Evolutionary conservation across 2,329 filamentous ascomycete species (phyloP).

Genomic region (Arachnomyces sp.): DNA sequence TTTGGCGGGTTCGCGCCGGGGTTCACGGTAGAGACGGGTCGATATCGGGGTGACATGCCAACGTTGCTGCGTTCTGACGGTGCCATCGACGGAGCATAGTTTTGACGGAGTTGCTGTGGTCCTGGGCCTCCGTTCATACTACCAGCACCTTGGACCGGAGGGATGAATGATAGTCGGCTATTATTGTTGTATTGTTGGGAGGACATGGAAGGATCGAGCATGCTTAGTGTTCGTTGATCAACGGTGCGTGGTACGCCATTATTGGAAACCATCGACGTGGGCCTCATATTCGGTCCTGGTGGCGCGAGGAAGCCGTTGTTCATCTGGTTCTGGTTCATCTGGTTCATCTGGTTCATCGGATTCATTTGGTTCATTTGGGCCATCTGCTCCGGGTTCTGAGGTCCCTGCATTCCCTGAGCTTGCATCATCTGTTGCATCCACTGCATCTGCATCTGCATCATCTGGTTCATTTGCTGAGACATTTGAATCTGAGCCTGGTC

Average conservation of each 20-base stretch:
- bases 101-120: conserved; percentile 10
- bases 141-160: conserved; percentile 19
- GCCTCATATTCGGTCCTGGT: conserved; percentile 29
- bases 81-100: conserved; percentile 84
- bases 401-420: conserved; percentile 52
- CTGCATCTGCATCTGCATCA: conserved; percentile 93
- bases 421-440: conserved; percentile 65
- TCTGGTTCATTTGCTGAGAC: conserved; percentile 74
- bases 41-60: conserved; percentile 80
- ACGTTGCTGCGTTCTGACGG: conserved; percentile 93
- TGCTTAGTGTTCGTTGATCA: conserved; percentile 66
- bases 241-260: conserved; percentile 19
- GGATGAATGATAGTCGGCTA: conserved; percentile 27
- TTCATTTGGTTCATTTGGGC: conserved; percentile 17
- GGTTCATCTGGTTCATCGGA: conserved; percentile 22
- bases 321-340: conserved; percentile 22
- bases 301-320: conserved; percentile 20
- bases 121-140: conserved; percentile 10
- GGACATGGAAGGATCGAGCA: conserved; percentile 60
- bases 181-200: conserved; percentile 14
- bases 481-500: conserved; percentile 74
- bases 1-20: conserved; percentile 13
- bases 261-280: conserved; percentile 42
- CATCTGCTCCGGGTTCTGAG: conserved; percentile 18
- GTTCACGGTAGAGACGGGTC: conserved; percentile 68